These are phyloP conservation scores for Aspergillus phoenicis DNA, from an alignment of 2,329 filamentous ascomycete species.

Conservation along the genomic window DNA sequence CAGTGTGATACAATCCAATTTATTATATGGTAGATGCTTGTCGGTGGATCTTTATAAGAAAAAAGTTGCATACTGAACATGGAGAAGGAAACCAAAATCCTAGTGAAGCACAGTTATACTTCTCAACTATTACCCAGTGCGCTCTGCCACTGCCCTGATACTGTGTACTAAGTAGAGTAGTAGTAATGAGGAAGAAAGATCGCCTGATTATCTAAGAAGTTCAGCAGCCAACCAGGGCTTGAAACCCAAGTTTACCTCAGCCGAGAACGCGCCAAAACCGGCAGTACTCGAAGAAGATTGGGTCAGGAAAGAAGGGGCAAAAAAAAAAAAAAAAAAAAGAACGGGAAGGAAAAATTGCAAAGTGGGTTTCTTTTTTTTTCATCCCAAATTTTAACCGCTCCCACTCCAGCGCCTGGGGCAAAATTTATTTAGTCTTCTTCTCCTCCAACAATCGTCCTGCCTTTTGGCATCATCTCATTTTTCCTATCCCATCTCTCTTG, in stretches of 20 bases:
- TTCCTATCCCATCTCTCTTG: conserved; percentile 14
- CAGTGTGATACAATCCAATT: too few species aligned
- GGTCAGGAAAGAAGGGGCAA: conserved; percentile 10
- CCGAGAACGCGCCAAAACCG: conserved; percentile 12
- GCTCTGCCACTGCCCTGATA: too few species aligned
- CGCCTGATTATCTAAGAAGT: neutral
- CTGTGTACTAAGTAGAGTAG: too few species aligned
- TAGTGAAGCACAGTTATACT: too few species aligned
- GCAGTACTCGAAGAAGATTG: neutral
- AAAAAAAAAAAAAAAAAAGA: conserved; percentile 20
- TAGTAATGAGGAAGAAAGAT: neutral
- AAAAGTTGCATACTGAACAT: too few species aligned
- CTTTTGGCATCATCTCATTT: conserved; percentile 13
- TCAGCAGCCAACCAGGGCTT: conserved; percentile 4
- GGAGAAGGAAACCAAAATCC: too few species aligned
- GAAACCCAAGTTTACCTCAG: conserved; percentile 11
- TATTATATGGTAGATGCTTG: too few species aligned
- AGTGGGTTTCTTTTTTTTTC: conserved; percentile 27
- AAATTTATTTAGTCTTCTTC: conserved; percentile 24
- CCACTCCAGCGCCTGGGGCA: conserved; percentile 25
- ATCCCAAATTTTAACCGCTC: conserved; percentile 25
- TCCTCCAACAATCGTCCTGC: conserved; percentile 15
- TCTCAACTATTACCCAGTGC: too few species aligned
- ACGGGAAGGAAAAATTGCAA: conserved; percentile 16
- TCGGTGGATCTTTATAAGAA: too few species aligned